Percentiles rank a stretch among this genome's conserved stretches.
These are phyloP conservation scores for Leccinum pachyderme DNA, from an alignment of 1,284 basidiomycete species.

Conservation along the genomic window DNA sequence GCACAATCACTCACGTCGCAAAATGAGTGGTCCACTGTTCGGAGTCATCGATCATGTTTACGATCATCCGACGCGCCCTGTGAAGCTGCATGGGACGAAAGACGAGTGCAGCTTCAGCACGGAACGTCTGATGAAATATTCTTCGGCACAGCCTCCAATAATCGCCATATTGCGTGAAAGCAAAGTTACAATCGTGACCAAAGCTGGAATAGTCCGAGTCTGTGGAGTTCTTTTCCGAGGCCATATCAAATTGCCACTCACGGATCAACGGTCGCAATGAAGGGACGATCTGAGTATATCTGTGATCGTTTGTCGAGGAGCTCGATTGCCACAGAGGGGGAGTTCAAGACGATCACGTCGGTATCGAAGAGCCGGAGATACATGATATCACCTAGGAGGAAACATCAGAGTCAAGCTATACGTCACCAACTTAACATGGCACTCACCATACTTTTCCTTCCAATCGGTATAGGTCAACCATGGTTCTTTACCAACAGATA, in stretches of 20 bases:
- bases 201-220: slow-evolving; percentile 2
- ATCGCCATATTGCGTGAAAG: slow-evolving; percentile 17
- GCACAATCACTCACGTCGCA: not conserved
- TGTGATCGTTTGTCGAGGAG: slow-evolving; percentile 23
- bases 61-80: slow-evolving; percentile 12
- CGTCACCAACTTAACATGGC: no score
- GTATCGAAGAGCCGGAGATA: slow-evolving; percentile 15
- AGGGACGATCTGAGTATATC: slow-evolving; percentile 23
- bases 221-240: not conserved
- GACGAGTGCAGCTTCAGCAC: not conserved
- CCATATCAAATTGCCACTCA: slow-evolving; percentile 5
- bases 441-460: slow-evolving; percentile 19
- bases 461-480: slow-evolving; percentile 20
- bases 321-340: slow-evolving; percentile 8
- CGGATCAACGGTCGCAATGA: slow-evolving; percentile 13
- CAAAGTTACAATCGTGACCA: slow-evolving; percentile 19
- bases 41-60: slow-evolving; percentile 11
- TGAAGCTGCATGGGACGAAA: slow-evolving; percentile 16
- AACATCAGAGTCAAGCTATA: slow-evolving; percentile 2
- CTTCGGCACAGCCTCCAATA: slow-evolving; percentile 13
- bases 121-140: slow-evolving; percentile 17
- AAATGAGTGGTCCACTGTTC: not conserved
- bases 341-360: slow-evolving; percentile 24
- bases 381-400: slow-evolving; percentile 5
- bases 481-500: not conserved